Conservation (phyloP, 2,329 filamentous ascomycete species). For the Chalara sp. region DNA sequence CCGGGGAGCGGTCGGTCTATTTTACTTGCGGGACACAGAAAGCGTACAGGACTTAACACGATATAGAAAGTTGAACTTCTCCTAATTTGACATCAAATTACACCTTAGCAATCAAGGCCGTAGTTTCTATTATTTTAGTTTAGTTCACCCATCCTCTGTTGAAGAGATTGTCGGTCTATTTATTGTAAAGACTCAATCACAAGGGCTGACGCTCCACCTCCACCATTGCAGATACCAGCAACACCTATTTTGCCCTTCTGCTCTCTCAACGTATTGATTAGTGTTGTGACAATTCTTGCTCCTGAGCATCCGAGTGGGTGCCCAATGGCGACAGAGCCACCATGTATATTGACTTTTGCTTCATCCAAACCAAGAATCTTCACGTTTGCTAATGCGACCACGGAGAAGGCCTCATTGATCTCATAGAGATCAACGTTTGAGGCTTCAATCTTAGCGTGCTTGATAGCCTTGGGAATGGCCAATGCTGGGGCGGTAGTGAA, state of each 20-base stretch:
- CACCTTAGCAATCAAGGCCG: too few species aligned
- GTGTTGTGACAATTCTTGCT: slow-evolving; percentile 84
- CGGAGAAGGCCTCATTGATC: slow-evolving; percentile 99
- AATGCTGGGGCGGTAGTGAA: slow-evolving; percentile 93
- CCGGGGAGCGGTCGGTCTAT: too few species aligned
- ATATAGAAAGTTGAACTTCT: too few species aligned
- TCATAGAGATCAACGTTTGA: slow-evolving; percentile 87
- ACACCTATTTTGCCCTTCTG: slow-evolving; percentile 91
- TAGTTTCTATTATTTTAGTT: too few species aligned
- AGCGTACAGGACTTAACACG: too few species aligned
- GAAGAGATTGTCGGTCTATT: not conserved
- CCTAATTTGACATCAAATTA: too few species aligned
- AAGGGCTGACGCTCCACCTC: slow-evolving; percentile 88
- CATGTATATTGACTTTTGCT: slow-evolving; percentile 91
- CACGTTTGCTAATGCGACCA: slow-evolving; percentile 92
- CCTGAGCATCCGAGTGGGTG: slow-evolving; percentile 93
- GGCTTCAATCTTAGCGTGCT: slow-evolving; percentile 78
- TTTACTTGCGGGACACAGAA: too few species aligned
- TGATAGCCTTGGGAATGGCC: slow-evolving; percentile 94
- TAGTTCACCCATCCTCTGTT: too few species aligned
- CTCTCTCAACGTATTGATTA: slow-evolving; percentile 81
- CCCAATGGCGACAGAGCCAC: slow-evolving; percentile 90
- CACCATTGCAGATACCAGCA: slow-evolving; percentile 96
- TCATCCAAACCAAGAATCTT: slow-evolving; percentile 76
- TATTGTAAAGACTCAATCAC: slow-evolving; percentile 63